Evolutionary conservation across 208 protist genomes (phyloP), one percentile per base, ranked within the genome.

Genomic region (Crithidia thermophila): DNA sequence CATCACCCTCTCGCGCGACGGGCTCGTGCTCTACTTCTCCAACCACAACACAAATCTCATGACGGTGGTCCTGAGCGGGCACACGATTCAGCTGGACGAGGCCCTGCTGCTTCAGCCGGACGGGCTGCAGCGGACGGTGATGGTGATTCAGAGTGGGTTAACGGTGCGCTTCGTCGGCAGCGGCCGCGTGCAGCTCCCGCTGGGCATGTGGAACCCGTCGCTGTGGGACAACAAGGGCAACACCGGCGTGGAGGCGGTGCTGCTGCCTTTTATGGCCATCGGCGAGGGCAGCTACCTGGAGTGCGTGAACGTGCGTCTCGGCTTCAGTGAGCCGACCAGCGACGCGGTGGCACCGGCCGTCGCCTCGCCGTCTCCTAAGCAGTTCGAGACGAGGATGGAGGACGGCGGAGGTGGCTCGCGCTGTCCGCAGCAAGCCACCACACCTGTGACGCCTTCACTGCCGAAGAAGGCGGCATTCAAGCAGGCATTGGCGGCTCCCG

Each of bases 231-330:
- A 51, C 31, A 64, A 77, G 27, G 71, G 72, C 11, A 62, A 63
- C 37, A 47, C 37, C 16, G 82, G 79, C 18, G 59, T 87, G 39
- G 82, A 85, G 51, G 55, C 66, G 45, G 60, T 74, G 53, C 58
- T 94, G 40, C 59, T 87, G 30, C 88, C 88, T 1, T 94, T 85
- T 66, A 81, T 87, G 50, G 84, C 82, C 37, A 37, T 92, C 25
- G 84, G 85, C 28, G 88, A 94, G 55, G 84, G 80, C 28, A 94
- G 88, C 71, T 91, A 87, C 69, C 51, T 94, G 8, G 65, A 77
- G 45, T 91, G 79, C 50, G 28, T 70, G 20, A 63, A 84, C 30
- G 77, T 89, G 27, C 82, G 75, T 3, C 81, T 87, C 37, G 72
- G 74, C 37, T 85, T 83, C 30, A 67, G 58, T 20, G 79, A 80